phyloP scores from a whole-genome alignment of 306 rosid genomes.

The Lupinus albus region DNA sequence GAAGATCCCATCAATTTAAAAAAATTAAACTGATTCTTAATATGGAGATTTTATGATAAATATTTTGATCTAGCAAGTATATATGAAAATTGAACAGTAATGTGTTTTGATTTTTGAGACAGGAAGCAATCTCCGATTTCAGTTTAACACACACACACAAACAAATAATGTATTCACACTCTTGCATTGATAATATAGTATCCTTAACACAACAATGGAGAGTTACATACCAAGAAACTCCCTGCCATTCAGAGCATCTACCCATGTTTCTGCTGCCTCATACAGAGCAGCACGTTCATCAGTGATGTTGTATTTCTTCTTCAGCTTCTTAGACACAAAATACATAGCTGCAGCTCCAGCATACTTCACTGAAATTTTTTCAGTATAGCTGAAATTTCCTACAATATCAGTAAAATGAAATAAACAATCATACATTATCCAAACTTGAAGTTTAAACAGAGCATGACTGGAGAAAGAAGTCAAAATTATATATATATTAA shows the following conservation, averaged over 20 bases:
- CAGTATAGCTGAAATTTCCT: conserved; percentile 85
- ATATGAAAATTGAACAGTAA: conserved; percentile 2
- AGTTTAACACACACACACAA: conserved; percentile 10
- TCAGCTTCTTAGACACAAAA: conserved; percentile 88
- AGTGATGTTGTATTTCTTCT: conserved; percentile 91
- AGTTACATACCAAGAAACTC: conserved; percentile 86
- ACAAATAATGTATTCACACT: conserved; percentile 12
- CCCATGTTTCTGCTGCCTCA: conserved; percentile 98
- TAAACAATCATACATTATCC: conserved; percentile 10
- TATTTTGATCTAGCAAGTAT: too few relatives aligned
- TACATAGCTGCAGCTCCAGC: conserved; percentile 99
- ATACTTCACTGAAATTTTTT: conserved; percentile 80
- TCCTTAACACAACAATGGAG: conserved; percentile 25
- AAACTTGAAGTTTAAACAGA: conserved; percentile 32
- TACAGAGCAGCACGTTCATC: conserved; percentile 94
- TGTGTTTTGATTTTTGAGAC: conserved; percentile 20
- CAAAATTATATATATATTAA: conserved; percentile 22
- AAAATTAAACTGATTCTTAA: too few relatives aligned
- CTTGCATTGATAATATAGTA: conserved; percentile 12
- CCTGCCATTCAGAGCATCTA: conserved; percentile 79
- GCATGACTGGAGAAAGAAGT: conserved; percentile 22
- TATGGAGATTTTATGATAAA: too few relatives aligned
- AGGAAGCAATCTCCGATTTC: conserved; percentile 15
- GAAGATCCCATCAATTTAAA: neutral
- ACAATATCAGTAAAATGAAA: conserved; percentile 33